phyloP scores from a whole-genome alignment of 805 yeast species.

The Lachancea nothofagi region DNA sequence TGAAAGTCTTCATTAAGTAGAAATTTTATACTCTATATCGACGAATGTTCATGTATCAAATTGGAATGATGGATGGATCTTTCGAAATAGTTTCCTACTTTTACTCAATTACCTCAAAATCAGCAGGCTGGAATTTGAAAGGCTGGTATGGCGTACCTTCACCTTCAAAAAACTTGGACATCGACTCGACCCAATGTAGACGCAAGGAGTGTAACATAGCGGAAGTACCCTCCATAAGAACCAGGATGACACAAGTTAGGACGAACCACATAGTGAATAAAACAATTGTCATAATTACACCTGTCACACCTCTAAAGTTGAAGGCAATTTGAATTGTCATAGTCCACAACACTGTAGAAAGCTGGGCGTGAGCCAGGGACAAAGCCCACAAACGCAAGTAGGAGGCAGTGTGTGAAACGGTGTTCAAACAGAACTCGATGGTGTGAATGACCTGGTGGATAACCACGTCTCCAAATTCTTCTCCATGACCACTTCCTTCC shows the following conservation, averaged over 20 bases:
- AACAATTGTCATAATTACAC: conserved; percentile 52
- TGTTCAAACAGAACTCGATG: conserved; percentile 71
- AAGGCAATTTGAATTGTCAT: conserved; percentile 68
- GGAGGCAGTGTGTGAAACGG: conserved; percentile 77
- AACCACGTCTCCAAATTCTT: conserved; percentile 60
- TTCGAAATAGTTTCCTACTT: not conserved
- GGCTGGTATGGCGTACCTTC: conserved; percentile 68
- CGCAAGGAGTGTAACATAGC: conserved; percentile 76
- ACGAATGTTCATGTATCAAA: not conserved
- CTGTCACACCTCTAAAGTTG: conserved; percentile 47
- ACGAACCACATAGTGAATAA: conserved; percentile 73
- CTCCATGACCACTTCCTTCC: conserved; percentile 39
- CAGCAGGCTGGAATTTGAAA: conserved; percentile 40
- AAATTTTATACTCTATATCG: conserved; percentile 2
- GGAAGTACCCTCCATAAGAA: conserved; percentile 79
- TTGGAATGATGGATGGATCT: not conserved
- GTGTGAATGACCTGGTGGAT: conserved; percentile 79
- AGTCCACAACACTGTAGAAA: conserved; percentile 67
- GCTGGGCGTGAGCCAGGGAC: conserved; percentile 74
- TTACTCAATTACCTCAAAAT: conserved; percentile 14
- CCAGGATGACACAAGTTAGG: conserved; percentile 61
- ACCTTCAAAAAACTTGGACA: conserved; percentile 76
- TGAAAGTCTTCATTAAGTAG: conserved; percentile 20
- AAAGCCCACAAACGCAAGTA: conserved; percentile 75
- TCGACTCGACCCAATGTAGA: conserved; percentile 77